Conservation (phyloP, 2,329 filamentous ascomycete species). For the Mycocentrospora acerina region DNA sequence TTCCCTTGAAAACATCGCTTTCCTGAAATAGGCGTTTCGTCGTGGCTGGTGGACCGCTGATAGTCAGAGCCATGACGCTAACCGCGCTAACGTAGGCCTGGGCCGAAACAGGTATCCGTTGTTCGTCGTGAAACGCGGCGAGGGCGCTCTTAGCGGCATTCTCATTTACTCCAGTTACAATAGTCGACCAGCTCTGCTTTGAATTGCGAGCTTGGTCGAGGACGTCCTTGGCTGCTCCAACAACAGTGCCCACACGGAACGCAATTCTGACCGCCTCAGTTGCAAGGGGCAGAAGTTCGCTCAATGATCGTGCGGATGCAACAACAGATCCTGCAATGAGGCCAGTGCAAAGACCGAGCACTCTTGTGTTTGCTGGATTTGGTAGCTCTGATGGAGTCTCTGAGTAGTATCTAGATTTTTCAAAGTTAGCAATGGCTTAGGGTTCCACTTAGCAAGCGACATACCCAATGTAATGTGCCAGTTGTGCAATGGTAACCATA, state of each 20-base stretch:
- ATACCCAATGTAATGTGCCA: constrained; percentile 70
- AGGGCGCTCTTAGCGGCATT: constrained; percentile 54
- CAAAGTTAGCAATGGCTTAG: constrained; percentile 28
- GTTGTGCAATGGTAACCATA: constrained; percentile 64
- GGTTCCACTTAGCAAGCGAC: constrained; percentile 25
- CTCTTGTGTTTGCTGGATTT: constrained; percentile 51
- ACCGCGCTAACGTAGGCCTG: constrained; percentile 62
- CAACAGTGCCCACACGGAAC: constrained; percentile 61
- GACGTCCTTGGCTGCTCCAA: constrained; percentile 45
- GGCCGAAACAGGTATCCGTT: constrained; percentile 52
- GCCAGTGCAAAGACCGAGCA: constrained; percentile 69
- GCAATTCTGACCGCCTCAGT: constrained; percentile 66
- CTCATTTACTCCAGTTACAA: constrained; percentile 60
- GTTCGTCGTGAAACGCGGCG: constrained; percentile 58
- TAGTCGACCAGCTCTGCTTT: constrained; percentile 67
- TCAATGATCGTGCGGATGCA: constrained; percentile 63
- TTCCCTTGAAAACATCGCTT: constrained; percentile 50
- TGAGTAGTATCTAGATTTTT: constrained; percentile 46
- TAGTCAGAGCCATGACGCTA: constrained; percentile 60
- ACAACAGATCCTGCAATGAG: constrained; percentile 70
- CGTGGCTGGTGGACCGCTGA: constrained; percentile 59
- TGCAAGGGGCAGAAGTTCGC: constrained; percentile 62
- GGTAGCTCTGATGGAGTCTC: constrained; percentile 57
- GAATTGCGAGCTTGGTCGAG: constrained; percentile 56
- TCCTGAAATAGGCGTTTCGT: constrained; percentile 55